A percentile compares a stretch with the other conserved stretches of the same genome.
These are phyloP conservation scores for Aspergillus viridinutans DNA, from an alignment of 2,329 filamentous ascomycete species.

Conservation along the genomic window DNA sequence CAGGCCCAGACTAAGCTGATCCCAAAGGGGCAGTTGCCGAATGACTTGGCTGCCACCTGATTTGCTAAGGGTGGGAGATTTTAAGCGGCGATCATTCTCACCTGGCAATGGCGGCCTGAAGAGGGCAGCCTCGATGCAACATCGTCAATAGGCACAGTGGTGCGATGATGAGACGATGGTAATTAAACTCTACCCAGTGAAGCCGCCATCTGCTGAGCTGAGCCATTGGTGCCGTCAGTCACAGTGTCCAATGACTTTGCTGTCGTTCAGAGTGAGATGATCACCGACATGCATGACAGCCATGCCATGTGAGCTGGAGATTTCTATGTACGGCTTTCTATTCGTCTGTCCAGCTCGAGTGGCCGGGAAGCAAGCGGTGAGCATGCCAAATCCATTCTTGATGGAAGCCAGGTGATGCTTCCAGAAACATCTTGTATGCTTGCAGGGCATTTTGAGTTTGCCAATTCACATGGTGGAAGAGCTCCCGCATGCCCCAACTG, in stretches of 20 bases:
- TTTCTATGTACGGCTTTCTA: constrained; percentile 12
- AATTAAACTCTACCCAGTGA: constrained; percentile 14
- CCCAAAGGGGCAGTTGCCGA: constrained; percentile 14
- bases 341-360: constrained; percentile 22
- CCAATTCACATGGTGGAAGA: not conserved
- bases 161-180: constrained; percentile 2
- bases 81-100: constrained; percentile 5
- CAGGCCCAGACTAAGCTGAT: constrained; percentile 16
- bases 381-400: constrained; percentile 3
- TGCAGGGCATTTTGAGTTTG: not conserved
- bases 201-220: not conserved
- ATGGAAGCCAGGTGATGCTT: constrained; percentile 4
- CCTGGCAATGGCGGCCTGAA: constrained; percentile 6
- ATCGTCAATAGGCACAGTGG: constrained; percentile 8
- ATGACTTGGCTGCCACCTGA: constrained; percentile 14
- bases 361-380: constrained; percentile 15
- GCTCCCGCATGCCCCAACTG: not conserved
- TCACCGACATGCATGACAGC: constrained; percentile 17
- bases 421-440: not conserved
- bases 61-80: constrained; percentile 10
- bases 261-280: not conserved
- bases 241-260: constrained; percentile 11
- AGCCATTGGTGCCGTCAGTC: not conserved
- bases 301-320: constrained; percentile 29
- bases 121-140: constrained; percentile 20